These are phyloP conservation scores for Dendrobium huoshanense DNA, from an alignment of 106 monocot species.

Conservation along the genomic window DNA sequence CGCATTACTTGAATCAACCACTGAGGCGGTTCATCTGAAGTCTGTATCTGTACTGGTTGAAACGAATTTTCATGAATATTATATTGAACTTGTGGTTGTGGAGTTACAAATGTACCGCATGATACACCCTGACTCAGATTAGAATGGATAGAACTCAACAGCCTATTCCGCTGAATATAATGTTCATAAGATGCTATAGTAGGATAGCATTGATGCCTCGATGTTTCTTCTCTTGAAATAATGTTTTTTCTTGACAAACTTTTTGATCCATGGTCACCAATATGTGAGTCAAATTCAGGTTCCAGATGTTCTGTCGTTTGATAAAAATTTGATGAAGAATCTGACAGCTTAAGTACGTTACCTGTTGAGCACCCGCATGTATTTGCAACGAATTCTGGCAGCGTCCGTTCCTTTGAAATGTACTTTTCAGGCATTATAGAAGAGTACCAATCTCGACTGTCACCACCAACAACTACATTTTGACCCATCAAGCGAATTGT, in stretches of 20 bases:
- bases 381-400: neutral
- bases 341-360: neutral
- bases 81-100: slow-evolving; percentile 9
- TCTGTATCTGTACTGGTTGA: neutral
- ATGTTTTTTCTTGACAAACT: slow-evolving; percentile 2
- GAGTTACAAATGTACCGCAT: neutral
- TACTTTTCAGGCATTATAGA: slow-evolving; percentile 4
- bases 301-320: neutral
- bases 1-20: slow-evolving; percentile 27
- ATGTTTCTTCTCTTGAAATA: neutral
- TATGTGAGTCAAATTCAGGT: too few species aligned
- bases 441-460: slow-evolving; percentile 17
- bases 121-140: slow-evolving; percentile 18
- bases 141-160: slow-evolving; percentile 19
- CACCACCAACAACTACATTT: slow-evolving; percentile 45
- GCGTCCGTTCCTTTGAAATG: slow-evolving; percentile 2
- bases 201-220: slow-evolving; percentile 3
- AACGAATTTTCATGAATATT: slow-evolving; percentile 11
- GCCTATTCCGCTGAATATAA: slow-evolving; percentile 2
- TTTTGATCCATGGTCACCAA: too few species aligned
- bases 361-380: too few species aligned
- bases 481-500: slow-evolving; percentile 76
- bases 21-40: slow-evolving; percentile 17
- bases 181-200: neutral
- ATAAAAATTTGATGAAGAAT: slow-evolving; percentile 12